Evolutionary conservation across 108 stramenopile species (phyloP), one percentile per base, ranked within the genome.

Genomic region (Fistulifera solaris): DNA sequence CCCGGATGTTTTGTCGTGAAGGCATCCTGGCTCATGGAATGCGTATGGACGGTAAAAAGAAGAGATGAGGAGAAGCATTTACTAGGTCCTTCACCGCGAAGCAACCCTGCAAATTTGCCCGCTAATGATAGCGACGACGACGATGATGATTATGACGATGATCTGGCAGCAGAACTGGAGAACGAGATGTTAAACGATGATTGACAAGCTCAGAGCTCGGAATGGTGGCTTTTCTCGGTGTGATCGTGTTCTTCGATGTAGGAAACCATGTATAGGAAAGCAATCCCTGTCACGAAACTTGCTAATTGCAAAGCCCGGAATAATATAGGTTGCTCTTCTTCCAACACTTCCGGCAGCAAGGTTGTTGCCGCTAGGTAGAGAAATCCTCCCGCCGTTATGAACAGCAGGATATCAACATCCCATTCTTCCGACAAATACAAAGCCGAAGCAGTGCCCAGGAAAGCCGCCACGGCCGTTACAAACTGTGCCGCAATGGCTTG

Each of bases 311-410:
- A 31, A 16, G 83, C 31, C 38, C 86, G 67, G 31, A 80, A 61
- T 54, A 38, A 48, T 24, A 63, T 44, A 7, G 77, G 41, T 2
- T 38, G 57, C 25, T 54, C 46, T 41, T 78, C 72, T 45, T 80
- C 75, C 25, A 90, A 61, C 22, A 90, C 52, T 41, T 88, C 80
- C 4, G 93, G 87, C 17, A 90, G 55, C 23, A 94, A 83, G 13
- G 76, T 77, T 19, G 68, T 66, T 12, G 85, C 67, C 10, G 89
- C 83, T 17, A 94, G 52, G 47, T 94, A 94, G n/a, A 91, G 56
- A 68, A 94, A 91, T 0, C 93, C 93, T 42, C 93, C 93, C 1
- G 85, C 77, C 6, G 86, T 88, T 24, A 89, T 72, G 31, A 73
- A 72, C 12, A 87, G 39, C 48, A 91, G 61, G 3, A 66, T 27